Evolutionary conservation across 352 stramenopile species (phyloP).

Genomic region (Phytophthora quininea): DNA sequence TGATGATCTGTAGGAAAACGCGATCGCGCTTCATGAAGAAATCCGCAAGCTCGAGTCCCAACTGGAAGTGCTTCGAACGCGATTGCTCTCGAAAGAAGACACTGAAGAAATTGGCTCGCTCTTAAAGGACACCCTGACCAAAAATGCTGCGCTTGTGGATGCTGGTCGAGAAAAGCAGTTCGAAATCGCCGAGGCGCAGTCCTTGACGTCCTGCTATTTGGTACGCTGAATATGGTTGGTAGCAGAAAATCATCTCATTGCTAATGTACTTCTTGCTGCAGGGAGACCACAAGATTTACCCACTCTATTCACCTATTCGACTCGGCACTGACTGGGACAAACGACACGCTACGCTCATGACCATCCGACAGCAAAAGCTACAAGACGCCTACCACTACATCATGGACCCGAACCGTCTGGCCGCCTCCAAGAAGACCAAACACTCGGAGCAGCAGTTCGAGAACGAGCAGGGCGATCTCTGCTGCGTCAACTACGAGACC

Average conservation of each 20-base stretch:
- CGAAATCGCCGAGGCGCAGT: conserved; percentile 20
- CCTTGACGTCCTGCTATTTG: conserved; percentile 11
- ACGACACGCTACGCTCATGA: conserved; percentile 11
- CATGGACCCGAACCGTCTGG: conserved; percentile 7
- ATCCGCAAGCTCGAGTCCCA: conserved; percentile 13
- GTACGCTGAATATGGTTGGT: conserved; percentile 5
- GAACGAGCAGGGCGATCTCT: conserved; percentile 29
- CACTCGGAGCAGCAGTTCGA: conserved; percentile 35
- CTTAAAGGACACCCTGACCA: conserved; percentile 3
- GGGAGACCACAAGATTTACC: conserved; percentile 16
- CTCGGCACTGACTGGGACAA: conserved; percentile 18
- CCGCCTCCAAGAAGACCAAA: conserved; percentile 20
- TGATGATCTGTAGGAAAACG: conserved; percentile 8
- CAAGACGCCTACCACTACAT: conserved; percentile 27
- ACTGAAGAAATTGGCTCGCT: neutral
- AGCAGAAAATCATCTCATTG: neutral
- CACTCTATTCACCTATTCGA: conserved; percentile 28
- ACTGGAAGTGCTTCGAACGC: conserved; percentile 15
- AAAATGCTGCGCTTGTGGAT: conserved; percentile 5
- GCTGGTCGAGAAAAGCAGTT: conserved; percentile 4
- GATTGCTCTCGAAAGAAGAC: conserved; percentile 1
- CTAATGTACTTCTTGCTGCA: neutral
- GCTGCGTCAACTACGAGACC: conserved; percentile 25
- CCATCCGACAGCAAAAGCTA: conserved; percentile 18
- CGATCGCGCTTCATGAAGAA: conserved; percentile 8